Evolutionary conservation across 2,329 filamentous ascomycete genomes (phyloP), one percentile per base, ranked within the genome.

Genomic region (Elsinoe batatas): DNA sequence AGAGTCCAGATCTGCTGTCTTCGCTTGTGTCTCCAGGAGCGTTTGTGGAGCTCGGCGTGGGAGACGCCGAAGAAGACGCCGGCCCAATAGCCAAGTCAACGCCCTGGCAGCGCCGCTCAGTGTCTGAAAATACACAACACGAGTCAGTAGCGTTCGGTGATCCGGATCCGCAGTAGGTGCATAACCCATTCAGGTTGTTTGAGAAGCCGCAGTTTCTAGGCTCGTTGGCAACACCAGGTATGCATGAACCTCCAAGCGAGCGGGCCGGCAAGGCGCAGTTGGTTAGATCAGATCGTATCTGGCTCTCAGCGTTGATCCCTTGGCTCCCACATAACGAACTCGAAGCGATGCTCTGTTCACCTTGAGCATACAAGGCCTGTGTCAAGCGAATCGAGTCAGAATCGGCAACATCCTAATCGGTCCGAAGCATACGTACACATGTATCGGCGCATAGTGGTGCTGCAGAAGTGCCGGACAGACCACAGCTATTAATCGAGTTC

Each of bases 141-240:
- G 91, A 94, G 69, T 97, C 91, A 51, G 91, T 97, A 8, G 89
- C 86, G 71, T 97, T 97, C 60, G 84, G 81, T 26, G 91, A 90
- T 63, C 87, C 91, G 5, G 83, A 77, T 40, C 81, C 79, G 70
- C 93, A 98, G 70, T 93, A 96, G 3, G 84, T 82, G 73, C 93
- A 98, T 35, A 98, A 77, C 2, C 91, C 90, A 55, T 78, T 72
- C 6, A 83, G 68, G 64, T 85, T 86, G 60, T 81, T 79, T 38
- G 79, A 80, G 68, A 85, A 98, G 46, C 93, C 93, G 70, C 93
- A 98, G 67, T 97, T 88, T 5, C 83, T 71, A 1, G 84, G 82
- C 72, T 98, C 90, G 65, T 98, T 98, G 38, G 78, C 72, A 54
- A 81, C 80, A 46, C 85, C 93, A 38, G 79, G 72, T 49, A 97